Percentiles rank a stretch among this genome's conserved stretches.
Evolutionary conservation across 164 flowering plant species (phyloP).

Genomic region (Umbilicus rupestris): DNA sequence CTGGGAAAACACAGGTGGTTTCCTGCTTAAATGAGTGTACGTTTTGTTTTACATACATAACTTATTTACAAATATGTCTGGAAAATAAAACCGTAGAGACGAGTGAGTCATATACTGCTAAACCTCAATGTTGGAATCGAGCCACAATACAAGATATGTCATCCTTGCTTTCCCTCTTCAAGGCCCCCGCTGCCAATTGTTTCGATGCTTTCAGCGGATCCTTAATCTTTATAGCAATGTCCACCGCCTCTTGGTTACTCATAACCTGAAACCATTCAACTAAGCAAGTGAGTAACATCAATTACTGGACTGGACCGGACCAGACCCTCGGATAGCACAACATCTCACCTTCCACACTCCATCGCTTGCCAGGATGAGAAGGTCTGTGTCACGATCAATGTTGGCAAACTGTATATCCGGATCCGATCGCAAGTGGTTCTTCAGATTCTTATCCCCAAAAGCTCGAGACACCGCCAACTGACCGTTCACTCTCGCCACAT

Average conservation of each 20-base stretch:
- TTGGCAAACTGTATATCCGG: slow-evolving; percentile 47
- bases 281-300: neutral
- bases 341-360: slow-evolving; percentile 86
- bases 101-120: too few relatives aligned
- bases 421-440: slow-evolving; percentile 60
- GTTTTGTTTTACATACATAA: too few relatives aligned
- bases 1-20: too few relatives aligned
- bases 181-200: slow-evolving; percentile 30
- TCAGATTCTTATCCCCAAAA: slow-evolving; percentile 81
- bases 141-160: slow-evolving; percentile 39
- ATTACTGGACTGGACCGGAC: too few relatives aligned
- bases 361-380: slow-evolving; percentile 76
- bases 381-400: slow-evolving; percentile 39
- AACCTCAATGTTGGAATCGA: too few relatives aligned
- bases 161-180: slow-evolving; percentile 20
- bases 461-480: slow-evolving; percentile 87
- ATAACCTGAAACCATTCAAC: slow-evolving; percentile 23
- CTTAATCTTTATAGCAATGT: slow-evolving; percentile 30
- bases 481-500: slow-evolving; percentile 86
- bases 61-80: too few relatives aligned
- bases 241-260: slow-evolving; percentile 42
- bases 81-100: too few relatives aligned
- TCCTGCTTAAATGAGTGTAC: too few relatives aligned
- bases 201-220: slow-evolving; percentile 44
- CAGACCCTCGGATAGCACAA: too few relatives aligned